Base-by-base conservation (phyloP, 192 early-diverging fungal genomes). In the Dissophora globulifera region DNA sequence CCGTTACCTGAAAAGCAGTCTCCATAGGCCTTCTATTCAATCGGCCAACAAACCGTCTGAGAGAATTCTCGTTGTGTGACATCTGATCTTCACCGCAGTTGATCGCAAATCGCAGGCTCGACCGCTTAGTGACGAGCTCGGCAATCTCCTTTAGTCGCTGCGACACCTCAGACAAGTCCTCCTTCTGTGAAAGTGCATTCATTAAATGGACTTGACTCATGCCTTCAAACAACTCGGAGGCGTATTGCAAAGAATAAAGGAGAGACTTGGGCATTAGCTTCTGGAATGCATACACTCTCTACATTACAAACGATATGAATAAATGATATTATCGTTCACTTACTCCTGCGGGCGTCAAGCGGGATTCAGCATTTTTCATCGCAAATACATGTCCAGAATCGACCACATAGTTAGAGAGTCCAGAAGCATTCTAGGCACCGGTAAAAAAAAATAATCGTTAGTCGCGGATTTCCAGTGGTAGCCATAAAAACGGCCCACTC, bases 321-420 rank as follows among this genome's bases (percentile, higher is more conserved):
- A n/a, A n/a, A n/a, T n/a, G n/a, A n/a, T n/a, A n/a, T n/a, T n/a
- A n/a, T n/a, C n/a, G n/a, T n/a, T n/a, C n/a, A 63, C 48, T 55
- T 82, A 82, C 61, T 64, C 86, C 79, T 32, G 85, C 82, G 29
- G 88, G 88, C 1, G 89, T 83, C 70, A 88, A 51, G 9, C 78
- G 84, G 5, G 91, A 85, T 1, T 80, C 84, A 7, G 93, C 91
- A 58, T 93, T 84, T 1, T 85, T 83, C 43, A 90, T 83, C 2
- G 95, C 95, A 76, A 87, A 96, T 1, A 82, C 63, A 66, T 98
- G 96, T 19, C 96, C 96, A 26, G 85, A 87, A 22, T 90, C 85
- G 12, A 90, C 93, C 29, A 98, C 87, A 4, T 88, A 87, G 64
- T 96, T 94, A 38, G 87, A 91, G 74, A 92, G 82, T 23, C 81